These are phyloP conservation scores for Eucommia ulmoides DNA, from an alignment of 257 asterid species.

Conservation along the genomic window DNA sequence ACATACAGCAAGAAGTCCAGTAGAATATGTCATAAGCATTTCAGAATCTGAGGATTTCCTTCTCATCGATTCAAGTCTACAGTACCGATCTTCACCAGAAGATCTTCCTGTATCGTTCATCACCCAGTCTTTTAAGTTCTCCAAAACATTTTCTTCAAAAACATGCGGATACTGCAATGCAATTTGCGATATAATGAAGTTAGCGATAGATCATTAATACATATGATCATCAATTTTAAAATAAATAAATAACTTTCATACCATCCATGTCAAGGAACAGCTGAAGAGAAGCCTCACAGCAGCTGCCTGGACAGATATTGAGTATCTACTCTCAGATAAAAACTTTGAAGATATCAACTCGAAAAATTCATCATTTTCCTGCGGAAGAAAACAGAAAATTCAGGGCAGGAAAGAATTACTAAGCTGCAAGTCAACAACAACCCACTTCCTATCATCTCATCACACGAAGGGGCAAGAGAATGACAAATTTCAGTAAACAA, in stretches of 20 bases:
- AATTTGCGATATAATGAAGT: conserved; percentile 16
- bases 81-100: conserved; percentile 46
- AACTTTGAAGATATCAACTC: conserved; percentile 73
- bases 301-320: conserved; percentile 66
- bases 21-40: conserved; percentile 71
- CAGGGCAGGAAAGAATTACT: conserved; percentile 1
- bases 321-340: conserved; percentile 57
- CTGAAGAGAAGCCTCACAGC: conserved; percentile 80
- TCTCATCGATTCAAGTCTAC: conserved; percentile 58
- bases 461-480: neutral
- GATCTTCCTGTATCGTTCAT: conserved; percentile 58
- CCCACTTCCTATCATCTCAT: neutral
- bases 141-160: conserved; percentile 80
- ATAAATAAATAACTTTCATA: conserved; percentile 15
- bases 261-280: conserved; percentile 91
- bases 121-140: conserved; percentile 76
- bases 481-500: too few species aligned
- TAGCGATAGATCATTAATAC: conserved; percentile 8
- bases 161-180: conserved; percentile 86
- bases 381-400: conserved; percentile 21
- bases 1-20: conserved; percentile 90
- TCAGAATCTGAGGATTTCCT: conserved; percentile 59
- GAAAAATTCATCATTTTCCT: conserved; percentile 93
- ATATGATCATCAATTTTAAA: too few species aligned
- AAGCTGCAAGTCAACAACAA: neutral